Base-by-base conservation (phyloP, 129 eudicot species). In the Artemisia tridentata region DNA sequence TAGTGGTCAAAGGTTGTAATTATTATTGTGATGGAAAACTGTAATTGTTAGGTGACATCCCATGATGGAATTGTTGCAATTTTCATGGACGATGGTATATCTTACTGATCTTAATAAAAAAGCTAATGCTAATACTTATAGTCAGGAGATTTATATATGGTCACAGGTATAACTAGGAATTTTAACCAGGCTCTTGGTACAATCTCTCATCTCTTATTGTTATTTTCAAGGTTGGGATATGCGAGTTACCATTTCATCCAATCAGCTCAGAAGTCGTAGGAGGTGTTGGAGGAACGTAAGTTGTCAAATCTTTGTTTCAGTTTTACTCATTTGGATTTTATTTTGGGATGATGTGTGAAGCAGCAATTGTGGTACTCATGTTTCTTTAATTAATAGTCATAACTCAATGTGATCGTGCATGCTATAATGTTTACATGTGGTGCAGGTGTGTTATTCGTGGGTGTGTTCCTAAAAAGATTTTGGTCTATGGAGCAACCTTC, bases 391-490 rank as follows among this genome's bases (percentile, higher is more conserved):
- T 61, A 55, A 61, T 17, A 57, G 25, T 54, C 59, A 52, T 43
- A 55, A 52, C 54, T 29, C 6, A 3, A 4, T 12, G 34, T 51
- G 15, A 64, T 41, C n/a, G 21, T 66, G 51, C 21, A 25, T 63
- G 47, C 14, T 72, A 63, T 74, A 52, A 47, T 71, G 69, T 46
- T 72, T 65, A 45, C 50, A 43, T 80, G 74, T 55, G 69, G 52
- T 80, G 63, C 92, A 92, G 98, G 80, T 92, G 98, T 80, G 98
- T 92, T 50, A 81, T 92, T 76, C 98, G 98, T 61, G 98, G 98
- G 51, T 92, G 98, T 82, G 98, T 92, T 71, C 98, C 98, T 56
- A 92, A 92, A 80, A 92, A 92, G 92, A 92, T 92, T 72, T 52
- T 89, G 74, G 96, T 92, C 57, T 92, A 92, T 83, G 98, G 96